Base-by-base conservation (phyloP, 78 protist species). In the Mantamonas sphyraenae region DNA sequence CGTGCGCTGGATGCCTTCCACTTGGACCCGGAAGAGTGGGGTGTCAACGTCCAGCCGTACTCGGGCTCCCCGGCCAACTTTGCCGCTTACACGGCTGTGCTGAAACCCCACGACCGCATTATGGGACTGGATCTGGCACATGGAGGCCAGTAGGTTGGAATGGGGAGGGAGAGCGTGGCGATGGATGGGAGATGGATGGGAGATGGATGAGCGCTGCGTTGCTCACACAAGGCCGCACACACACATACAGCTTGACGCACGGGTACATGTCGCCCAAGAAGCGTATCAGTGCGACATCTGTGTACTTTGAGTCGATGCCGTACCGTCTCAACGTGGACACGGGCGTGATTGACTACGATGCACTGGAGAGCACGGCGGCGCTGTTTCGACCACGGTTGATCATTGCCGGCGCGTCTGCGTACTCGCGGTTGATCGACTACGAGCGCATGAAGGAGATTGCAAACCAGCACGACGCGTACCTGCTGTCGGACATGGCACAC, bases 401-500 rank as follows among this genome's bases (percentile, higher is more conserved):
- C 47, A 63, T 92, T 35, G 90, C 85, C 3, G 96, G 96, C 9
- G 84, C 87, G 16, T 64, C 81, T 10, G 93, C 96, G 42, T 88
- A 88, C 77, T 84, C 96, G 0, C 10, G 28, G 5, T 74, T 78
- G 37, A 71, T 58, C 71, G 86, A 87, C 79, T 86, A 83, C 73
- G 61, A 12, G 26, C 14, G 64, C n/a, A 34, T 73, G 56, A 35
- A 72, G 30, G 45, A 34, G 24, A 80, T 80, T 31, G 60, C 69
- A 28, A 89, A 90, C 76, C 5, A 34, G 7, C 51, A 24, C 45
- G 86, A 85, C 4, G 93, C 93, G 0, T 0, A 12, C 34, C 80
- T 92, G 39, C 2, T 88, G 57, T 50, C 82, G 20, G 96, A 92
- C 75, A 88, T 92, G 93, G 88, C 91, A 26, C 96, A 87, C 80